phyloP scores from a whole-genome alignment of 23 red algal species.

The Gracilariopsis chorda region DNA sequence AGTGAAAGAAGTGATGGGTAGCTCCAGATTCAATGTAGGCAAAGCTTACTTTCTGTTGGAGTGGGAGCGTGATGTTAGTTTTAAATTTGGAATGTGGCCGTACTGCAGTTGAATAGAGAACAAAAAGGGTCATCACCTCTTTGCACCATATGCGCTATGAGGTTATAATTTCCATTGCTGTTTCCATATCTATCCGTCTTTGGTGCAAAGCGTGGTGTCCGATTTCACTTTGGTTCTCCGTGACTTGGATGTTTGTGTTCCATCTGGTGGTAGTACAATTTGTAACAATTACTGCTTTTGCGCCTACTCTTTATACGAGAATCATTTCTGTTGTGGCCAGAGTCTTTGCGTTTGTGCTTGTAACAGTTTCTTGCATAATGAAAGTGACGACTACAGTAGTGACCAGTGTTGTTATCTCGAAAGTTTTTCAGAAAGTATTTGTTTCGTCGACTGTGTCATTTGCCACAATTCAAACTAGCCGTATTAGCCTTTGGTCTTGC shows the following conservation, averaged over 20 bases:
- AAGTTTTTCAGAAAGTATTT: no score
- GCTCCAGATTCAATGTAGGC: constrained; percentile 33
- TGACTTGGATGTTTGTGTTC: no score
- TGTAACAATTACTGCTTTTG: no score
- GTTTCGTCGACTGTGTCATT: background rate
- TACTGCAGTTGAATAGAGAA: background rate
- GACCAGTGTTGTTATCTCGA: background rate
- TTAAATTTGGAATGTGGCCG: background rate
- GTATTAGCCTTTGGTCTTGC: background rate
- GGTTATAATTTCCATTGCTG: background rate
- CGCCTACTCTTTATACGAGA: no score
- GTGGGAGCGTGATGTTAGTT: background rate
- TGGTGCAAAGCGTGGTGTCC: background rate
- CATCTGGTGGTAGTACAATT: no score
- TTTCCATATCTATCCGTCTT: background rate
- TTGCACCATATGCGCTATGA: background rate
- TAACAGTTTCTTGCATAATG: background rate
- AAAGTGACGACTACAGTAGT: background rate
- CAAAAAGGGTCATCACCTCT: background rate
- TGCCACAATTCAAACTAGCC: background rate
- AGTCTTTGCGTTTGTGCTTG: background rate
- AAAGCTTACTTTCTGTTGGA: background rate
- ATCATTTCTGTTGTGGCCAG: background rate
- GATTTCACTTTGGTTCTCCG: background rate
- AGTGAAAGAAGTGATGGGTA: background rate